Evolutionary conservation across 2,329 filamentous ascomycete species (phyloP).

Genomic region (Diaporthe velutina): DNA sequence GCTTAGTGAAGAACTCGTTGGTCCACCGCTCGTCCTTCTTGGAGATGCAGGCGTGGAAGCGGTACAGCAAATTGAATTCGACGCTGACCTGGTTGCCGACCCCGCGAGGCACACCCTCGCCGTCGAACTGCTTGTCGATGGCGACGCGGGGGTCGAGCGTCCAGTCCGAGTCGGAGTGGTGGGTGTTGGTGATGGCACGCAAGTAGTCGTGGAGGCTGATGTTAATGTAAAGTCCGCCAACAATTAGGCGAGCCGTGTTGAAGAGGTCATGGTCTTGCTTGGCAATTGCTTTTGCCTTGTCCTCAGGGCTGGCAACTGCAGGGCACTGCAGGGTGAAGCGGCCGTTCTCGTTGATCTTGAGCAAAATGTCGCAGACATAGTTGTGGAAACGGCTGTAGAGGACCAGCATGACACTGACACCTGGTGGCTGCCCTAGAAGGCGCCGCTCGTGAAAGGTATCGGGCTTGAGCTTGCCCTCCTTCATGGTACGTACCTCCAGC

Average conservation of each 20-base stretch:
- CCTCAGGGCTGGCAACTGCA: background rate
- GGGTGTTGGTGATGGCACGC: slow-evolving; percentile 69
- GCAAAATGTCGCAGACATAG: slow-evolving; percentile 65
- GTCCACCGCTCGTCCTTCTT: slow-evolving; percentile 73
- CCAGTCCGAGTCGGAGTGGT: slow-evolving; percentile 65
- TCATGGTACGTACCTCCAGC: slow-evolving; percentile 61
- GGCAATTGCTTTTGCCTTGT: slow-evolving; percentile 47
- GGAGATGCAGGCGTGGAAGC: slow-evolving; percentile 74
- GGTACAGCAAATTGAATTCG: slow-evolving; percentile 77
- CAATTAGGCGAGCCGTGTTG: slow-evolving; percentile 67
- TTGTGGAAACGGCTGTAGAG: slow-evolving; percentile 81
- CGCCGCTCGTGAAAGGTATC: slow-evolving; percentile 78
- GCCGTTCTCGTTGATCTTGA: slow-evolving; percentile 75
- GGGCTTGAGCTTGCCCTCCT: slow-evolving; percentile 70
- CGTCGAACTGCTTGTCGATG: slow-evolving; percentile 54
- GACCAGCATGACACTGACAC: slow-evolving; percentile 75
- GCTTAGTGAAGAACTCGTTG: slow-evolving; percentile 63
- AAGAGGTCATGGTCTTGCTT: slow-evolving; percentile 64
- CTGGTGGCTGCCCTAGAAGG: slow-evolving; percentile 75
- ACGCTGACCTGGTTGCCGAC: slow-evolving; percentile 76
- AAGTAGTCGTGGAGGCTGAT: slow-evolving; percentile 72
- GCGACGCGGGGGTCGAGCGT: slow-evolving; percentile 70
- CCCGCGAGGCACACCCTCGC: slow-evolving; percentile 64
- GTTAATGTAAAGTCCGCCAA: slow-evolving; percentile 67
- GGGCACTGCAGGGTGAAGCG: slow-evolving; percentile 63